Conservation (phyloP, 257 asterid genomes). For the Solanum lycopersicoides region DNA sequence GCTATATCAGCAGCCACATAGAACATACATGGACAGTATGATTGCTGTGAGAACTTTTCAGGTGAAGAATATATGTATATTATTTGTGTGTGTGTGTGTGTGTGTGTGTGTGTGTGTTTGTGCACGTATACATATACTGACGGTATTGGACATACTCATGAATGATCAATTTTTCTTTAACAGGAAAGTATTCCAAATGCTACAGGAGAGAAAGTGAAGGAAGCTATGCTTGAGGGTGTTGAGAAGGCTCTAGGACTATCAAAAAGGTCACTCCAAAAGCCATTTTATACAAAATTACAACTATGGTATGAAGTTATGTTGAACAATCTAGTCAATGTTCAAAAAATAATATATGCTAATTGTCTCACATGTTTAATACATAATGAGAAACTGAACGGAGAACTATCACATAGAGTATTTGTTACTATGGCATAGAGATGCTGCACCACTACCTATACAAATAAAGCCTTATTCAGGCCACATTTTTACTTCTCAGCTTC, state of each 20-base stretch:
- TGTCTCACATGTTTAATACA: not conserved
- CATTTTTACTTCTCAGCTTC: not conserved
- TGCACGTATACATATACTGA: not conserved
- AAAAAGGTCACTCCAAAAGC: constrained; percentile 43
- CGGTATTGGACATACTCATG: not conserved
- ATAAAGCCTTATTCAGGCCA: not conserved
- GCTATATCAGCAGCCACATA: not conserved
- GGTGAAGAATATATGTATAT: not conserved
- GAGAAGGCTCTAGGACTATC: constrained; percentile 73
- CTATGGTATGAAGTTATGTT: constrained; percentile 48
- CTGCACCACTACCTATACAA: not conserved
- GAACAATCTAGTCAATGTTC: not conserved
- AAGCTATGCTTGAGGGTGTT: constrained; percentile 78
- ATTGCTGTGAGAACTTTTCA: not conserved
- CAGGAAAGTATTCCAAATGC: constrained; percentile 83
- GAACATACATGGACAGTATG: not conserved
- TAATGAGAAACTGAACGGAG: not conserved
- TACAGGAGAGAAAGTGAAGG: constrained; percentile 74
- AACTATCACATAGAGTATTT: not conserved
- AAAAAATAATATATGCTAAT: not conserved
- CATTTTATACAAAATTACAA: constrained; percentile 71
- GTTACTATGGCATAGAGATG: not conserved
- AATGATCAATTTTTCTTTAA: not conserved
- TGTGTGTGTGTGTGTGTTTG: not conserved
- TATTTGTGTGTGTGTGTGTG: not conserved